Conservation (phyloP, 2,329 filamentous ascomycete species). For the Cercospora sp. region DNA sequence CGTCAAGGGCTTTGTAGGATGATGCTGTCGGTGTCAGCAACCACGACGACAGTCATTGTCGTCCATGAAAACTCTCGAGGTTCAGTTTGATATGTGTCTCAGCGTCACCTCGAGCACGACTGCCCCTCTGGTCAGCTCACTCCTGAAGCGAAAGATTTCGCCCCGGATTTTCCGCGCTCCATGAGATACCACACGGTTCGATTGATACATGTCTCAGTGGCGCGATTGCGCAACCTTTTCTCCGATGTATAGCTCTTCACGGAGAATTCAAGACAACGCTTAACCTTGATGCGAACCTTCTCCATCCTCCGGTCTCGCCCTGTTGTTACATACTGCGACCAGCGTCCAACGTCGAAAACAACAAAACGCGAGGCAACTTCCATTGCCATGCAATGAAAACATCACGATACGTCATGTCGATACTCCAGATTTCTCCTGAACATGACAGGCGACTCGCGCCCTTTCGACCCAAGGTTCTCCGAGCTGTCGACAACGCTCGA, state of each 20-base stretch:
- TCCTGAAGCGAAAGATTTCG: not conserved
- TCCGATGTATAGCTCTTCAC: slow-evolving; percentile 1
- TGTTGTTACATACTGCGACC: slow-evolving; percentile 9
- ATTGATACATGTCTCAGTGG: slow-evolving; percentile 9
- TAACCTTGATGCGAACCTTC: not conserved
- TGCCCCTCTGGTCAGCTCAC: not conserved
- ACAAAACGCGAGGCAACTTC: not conserved
- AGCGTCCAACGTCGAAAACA: not conserved
- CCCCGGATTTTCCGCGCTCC: not conserved
- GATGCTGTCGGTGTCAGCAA: not conserved
- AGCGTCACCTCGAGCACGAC: not conserved
- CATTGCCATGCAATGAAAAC: not conserved
- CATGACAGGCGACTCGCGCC: not conserved
- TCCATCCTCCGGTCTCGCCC: not conserved
- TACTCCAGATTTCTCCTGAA: slow-evolving; percentile 3
- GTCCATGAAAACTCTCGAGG: not conserved
- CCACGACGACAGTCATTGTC: too few relatives aligned
- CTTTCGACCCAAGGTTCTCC: not conserved
- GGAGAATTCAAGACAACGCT: slow-evolving; percentile 5
- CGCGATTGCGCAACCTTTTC: slow-evolving; percentile 9
- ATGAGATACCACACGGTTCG: not conserved
- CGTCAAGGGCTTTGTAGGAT: not conserved
- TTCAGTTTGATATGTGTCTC: slow-evolving; percentile 13
- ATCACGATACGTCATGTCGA: not conserved
- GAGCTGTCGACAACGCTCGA: slow-evolving; percentile 8